phyloP scores from a whole-genome alignment of 352 stramenopile genomes.

The Phytopythium kandeliae region DNA sequence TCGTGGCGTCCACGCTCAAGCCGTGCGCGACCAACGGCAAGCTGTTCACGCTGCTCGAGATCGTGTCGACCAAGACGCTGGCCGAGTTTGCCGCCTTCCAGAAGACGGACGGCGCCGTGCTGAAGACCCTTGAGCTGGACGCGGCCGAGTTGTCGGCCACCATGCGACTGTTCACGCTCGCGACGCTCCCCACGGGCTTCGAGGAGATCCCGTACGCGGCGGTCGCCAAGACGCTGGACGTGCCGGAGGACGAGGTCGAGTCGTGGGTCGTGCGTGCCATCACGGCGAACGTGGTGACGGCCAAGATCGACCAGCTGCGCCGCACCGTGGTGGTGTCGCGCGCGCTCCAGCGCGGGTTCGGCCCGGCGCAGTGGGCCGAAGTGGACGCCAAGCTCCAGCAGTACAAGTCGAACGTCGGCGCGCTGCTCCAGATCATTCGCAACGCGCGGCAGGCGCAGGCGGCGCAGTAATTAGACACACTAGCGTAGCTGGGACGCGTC shows the following conservation, averaged over 20 bases:
- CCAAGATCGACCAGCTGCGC: conserved; percentile 94
- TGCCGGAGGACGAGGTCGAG: conserved; percentile 87
- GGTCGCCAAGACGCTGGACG: conserved; percentile 79
- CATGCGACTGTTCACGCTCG: conserved; percentile 93
- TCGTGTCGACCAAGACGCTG: conserved; percentile 91
- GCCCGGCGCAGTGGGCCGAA: conserved; percentile 86
- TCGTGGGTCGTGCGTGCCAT: conserved; percentile 94
- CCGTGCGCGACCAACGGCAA: conserved; percentile 29
- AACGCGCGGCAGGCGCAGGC: conserved; percentile 63
- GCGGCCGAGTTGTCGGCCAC: conserved; percentile 64
- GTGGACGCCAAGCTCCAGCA: conserved; percentile 84
- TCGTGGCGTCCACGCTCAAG: conserved; percentile 75
- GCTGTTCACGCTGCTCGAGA: conserved; percentile 86
- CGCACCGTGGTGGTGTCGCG: conserved; percentile 87
- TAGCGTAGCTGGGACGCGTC: conserved; percentile 1
- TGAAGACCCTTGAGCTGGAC: conserved; percentile 51
- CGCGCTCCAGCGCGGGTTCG: conserved; percentile 77
- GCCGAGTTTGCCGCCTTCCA: conserved; percentile 86
- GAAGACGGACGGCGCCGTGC: conserved; percentile 60
- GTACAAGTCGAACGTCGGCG: conserved; percentile 93
- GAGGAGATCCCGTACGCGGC: conserved; percentile 89
- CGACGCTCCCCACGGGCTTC: conserved; percentile 86
- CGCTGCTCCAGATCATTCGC: conserved; percentile 83
- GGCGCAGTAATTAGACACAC: conserved; percentile 33
- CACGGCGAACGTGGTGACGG: conserved; percentile 84